Evolutionary conservation across 306 rosid genomes (phyloP).

Genomic region (Dalbergia oliveri): DNA sequence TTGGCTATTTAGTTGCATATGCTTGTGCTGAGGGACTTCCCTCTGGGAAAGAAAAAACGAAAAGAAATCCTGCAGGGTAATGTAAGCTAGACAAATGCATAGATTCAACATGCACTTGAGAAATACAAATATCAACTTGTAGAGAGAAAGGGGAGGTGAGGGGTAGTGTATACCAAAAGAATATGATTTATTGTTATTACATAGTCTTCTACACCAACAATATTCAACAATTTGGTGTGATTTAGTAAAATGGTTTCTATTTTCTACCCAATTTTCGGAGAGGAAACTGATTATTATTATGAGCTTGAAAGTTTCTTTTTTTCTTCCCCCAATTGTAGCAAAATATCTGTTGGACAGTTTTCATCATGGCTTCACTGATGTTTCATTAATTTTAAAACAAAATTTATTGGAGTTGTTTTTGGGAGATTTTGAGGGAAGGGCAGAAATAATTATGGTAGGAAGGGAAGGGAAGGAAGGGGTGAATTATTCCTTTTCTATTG

Average conservation of each 20-base stretch:
- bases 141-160: not conserved
- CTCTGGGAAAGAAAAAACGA: not conserved
- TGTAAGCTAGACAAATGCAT: not conserved
- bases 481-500: not conserved
- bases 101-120: constrained; percentile 21
- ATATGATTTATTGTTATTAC: not conserved
- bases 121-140: not conserved
- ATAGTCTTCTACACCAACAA: not conserved
- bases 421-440: not conserved
- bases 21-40: constrained; percentile 11
- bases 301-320: not conserved
- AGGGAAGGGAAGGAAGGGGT: not conserved
- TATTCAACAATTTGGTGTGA: not conserved
- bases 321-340: not conserved
- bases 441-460: not conserved
- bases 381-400: not conserved
- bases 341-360: too few species aligned
- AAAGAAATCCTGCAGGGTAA: constrained; percentile 18
- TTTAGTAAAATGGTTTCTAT: not conserved
- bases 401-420: not conserved
- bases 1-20: constrained; percentile 10
- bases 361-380: not conserved
- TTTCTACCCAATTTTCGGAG: not conserved
- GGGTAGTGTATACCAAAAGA: not conserved
- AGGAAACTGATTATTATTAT: not conserved